Conservation (phyloP, 2,329 filamentous ascomycete species). For the Ceratocystis diversiconidia region DNA sequence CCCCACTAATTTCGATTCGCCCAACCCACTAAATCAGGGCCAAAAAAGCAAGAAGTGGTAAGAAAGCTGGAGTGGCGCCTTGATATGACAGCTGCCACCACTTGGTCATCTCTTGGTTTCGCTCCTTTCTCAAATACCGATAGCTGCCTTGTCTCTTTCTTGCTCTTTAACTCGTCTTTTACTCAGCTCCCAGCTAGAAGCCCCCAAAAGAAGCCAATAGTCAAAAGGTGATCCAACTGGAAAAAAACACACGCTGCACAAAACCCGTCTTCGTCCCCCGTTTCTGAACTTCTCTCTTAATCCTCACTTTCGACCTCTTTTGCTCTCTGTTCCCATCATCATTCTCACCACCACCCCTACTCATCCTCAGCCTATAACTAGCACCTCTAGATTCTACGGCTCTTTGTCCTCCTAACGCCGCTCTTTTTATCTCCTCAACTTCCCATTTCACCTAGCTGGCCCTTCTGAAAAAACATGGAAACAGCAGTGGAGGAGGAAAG, state of each 20-base stretch:
- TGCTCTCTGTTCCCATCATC: not conserved
- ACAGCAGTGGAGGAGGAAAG: slow-evolving; percentile 6
- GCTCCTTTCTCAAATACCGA: slow-evolving; percentile 3
- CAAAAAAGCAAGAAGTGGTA: not conserved
- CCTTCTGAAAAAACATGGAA: slow-evolving; percentile 5
- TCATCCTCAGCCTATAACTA: not conserved
- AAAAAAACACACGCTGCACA: slow-evolving; percentile 1
- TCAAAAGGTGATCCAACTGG: slow-evolving; percentile 5
- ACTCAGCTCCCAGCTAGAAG: not conserved
- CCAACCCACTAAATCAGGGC: not conserved
- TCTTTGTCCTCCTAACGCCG: not conserved
- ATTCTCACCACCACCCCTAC: not conserved
- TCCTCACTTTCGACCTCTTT: not conserved
- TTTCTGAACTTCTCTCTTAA: slow-evolving; percentile 2
- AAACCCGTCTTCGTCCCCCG: not conserved
- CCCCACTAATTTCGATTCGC: not conserved
- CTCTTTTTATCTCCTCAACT: not conserved
- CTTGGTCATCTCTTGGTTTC: not conserved
- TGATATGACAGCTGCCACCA: not conserved
- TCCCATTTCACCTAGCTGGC: not conserved
- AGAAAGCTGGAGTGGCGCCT: not conserved
- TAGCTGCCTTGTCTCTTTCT: slow-evolving; percentile 12
- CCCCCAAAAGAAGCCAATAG: not conserved
- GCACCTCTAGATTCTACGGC: not conserved
- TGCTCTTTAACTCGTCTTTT: slow-evolving; percentile 12